A percentile compares a stretch with the other conserved stretches of the same genome.
Conservation (phyloP, 805 yeast species). For the Peterozyma toletana region DNA sequence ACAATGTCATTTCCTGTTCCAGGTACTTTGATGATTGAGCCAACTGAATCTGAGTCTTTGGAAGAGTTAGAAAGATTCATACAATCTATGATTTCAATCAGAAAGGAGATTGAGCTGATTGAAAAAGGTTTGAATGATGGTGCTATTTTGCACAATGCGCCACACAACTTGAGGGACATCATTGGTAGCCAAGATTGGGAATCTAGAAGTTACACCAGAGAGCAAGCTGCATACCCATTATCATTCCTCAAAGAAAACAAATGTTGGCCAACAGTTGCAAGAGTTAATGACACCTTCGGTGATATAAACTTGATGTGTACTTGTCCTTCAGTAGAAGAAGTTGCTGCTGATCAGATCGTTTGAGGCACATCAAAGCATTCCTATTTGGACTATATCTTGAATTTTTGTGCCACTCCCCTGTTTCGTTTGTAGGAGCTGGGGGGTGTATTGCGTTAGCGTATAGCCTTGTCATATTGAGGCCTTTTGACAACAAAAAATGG, state of each 20-base stretch:
- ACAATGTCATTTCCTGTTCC: slow-evolving; percentile 99
- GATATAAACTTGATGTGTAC: slow-evolving; percentile 90
- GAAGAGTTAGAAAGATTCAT: slow-evolving; percentile 88
- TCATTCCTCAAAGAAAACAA: slow-evolving; percentile 66
- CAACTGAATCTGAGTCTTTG: slow-evolving; percentile 90
- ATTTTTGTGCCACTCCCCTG: too few species aligned
- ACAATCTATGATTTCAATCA: slow-evolving; percentile 77
- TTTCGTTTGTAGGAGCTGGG: too few species aligned
- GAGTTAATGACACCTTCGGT: slow-evolving; percentile 93
- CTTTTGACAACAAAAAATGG: too few species aligned
- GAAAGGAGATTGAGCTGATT: slow-evolving; percentile 71
- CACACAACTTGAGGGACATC: slow-evolving; percentile 82
- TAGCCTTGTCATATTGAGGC: too few species aligned
- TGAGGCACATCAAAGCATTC: too few species aligned
- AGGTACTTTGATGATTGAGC: slow-evolving; percentile 96
- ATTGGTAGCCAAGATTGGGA: slow-evolving; percentile 68
- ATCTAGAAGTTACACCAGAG: slow-evolving; percentile 82
- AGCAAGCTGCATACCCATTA: slow-evolving; percentile 89
- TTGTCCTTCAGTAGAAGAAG: slow-evolving; percentile 80
- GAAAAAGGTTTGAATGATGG: slow-evolving; percentile 64
- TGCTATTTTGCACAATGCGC: slow-evolving; percentile 76
- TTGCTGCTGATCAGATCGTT: slow-evolving; percentile 25
- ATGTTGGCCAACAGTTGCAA: slow-evolving; percentile 93
- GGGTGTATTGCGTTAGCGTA: too few species aligned
- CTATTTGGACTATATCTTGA: too few species aligned